Evolutionary conservation across 345 rosid genomes (phyloP).

Genomic region (Citrus inodora): DNA sequence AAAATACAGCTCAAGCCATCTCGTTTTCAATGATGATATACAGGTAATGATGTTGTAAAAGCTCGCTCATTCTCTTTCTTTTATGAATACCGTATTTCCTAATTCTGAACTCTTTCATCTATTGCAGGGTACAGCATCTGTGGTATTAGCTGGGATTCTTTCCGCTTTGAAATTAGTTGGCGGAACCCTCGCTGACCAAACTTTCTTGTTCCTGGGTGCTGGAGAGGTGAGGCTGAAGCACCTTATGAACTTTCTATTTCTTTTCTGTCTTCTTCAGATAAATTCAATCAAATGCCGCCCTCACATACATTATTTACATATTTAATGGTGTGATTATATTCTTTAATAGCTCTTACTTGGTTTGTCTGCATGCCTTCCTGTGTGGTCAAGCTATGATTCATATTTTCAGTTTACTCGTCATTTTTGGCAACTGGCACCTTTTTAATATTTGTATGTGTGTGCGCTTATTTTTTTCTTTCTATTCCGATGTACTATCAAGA

Average conservation of each 20-base stretch:
- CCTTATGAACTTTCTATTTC: neutral
- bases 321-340: neutral
- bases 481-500: neutral
- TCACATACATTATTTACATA: neutral
- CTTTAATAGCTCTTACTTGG: neutral
- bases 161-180: slow-evolving; percentile 67
- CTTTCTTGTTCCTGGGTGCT: slow-evolving; percentile 86
- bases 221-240: slow-evolving; percentile 66
- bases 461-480: neutral
- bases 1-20: slow-evolving; percentile 75
- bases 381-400: neutral
- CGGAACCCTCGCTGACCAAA: slow-evolving; percentile 73
- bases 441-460: neutral
- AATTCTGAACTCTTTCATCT: neutral
- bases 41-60: slow-evolving; percentile 45
- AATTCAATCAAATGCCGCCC: neutral
- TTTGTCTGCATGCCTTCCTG: neutral
- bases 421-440: neutral
- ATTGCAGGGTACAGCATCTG: slow-evolving; percentile 91
- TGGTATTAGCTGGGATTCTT: slow-evolving; percentile 85
- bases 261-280: neutral
- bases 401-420: neutral
- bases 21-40: slow-evolving; percentile 94
- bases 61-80: neutral
- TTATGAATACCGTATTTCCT: neutral